A percentile compares a stretch with the other conserved stretches of the same genome.
These are phyloP conservation scores for Ampelocalamus luodianensis DNA, from an alignment of 176 grass and related monocot genomes.

Conservation along the genomic window DNA sequence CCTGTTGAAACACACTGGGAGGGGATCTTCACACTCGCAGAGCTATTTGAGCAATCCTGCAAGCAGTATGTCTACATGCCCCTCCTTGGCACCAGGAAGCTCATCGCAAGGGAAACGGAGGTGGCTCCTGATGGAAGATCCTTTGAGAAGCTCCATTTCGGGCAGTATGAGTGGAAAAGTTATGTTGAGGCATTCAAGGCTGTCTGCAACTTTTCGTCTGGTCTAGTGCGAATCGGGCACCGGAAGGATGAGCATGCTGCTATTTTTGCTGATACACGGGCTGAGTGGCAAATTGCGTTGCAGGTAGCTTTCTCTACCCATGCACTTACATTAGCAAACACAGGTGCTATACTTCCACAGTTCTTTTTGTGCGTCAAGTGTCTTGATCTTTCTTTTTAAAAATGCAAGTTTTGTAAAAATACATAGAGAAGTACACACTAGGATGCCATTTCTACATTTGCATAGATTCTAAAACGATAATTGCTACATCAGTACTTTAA, in stretches of 20 bases:
- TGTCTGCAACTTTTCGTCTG: slow-evolving; percentile 78
- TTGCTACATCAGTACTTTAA: background rate
- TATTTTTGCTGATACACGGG: slow-evolving; percentile 87
- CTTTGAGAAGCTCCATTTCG: slow-evolving; percentile 94
- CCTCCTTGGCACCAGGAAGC: slow-evolving; percentile 76
- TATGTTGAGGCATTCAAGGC: slow-evolving; percentile 77
- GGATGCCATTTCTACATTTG: background rate
- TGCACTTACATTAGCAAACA: background rate
- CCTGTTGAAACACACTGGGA: slow-evolving; percentile 76
- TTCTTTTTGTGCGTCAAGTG: background rate
- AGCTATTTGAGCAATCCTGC: slow-evolving; percentile 85
- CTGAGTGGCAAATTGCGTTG: slow-evolving; percentile 93
- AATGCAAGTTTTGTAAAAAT: slow-evolving; percentile 9
- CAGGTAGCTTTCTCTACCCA: slow-evolving; percentile 60
- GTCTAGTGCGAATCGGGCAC: slow-evolving; percentile 75
- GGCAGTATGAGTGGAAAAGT: slow-evolving; percentile 81
- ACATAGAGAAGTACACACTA: background rate
- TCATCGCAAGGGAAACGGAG: slow-evolving; percentile 67
- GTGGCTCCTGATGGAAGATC: slow-evolving; percentile 63
- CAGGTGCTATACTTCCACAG: background rate
- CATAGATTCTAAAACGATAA: background rate
- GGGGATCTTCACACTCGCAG: slow-evolving; percentile 75
- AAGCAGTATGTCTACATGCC: slow-evolving; percentile 66
- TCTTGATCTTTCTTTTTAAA: background rate
- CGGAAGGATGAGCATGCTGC: slow-evolving; percentile 64